Conservation (phyloP, 2,329 filamentous ascomycete genomes). For the Neoascochyta sp. region DNA sequence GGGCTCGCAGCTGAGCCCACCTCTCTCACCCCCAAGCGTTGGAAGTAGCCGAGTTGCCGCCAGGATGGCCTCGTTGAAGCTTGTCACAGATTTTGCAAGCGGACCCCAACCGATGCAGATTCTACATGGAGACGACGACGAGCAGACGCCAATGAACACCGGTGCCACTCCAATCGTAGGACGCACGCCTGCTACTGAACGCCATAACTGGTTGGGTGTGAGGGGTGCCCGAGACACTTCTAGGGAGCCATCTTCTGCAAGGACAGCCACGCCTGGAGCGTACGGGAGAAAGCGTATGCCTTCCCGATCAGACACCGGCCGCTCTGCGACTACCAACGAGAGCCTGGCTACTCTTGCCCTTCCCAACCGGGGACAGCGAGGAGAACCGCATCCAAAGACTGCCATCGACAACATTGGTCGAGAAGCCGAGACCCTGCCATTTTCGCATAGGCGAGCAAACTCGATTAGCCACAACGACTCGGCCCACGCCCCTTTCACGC, state of each 20-base stretch:
- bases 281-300: conserved; percentile 61
- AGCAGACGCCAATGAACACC: conserved; percentile 69
- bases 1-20: conserved; percentile 61
- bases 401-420: conserved; percentile 39
- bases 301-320: conserved; percentile 43
- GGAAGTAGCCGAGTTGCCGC: conserved; percentile 56
- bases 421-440: conserved; percentile 41
- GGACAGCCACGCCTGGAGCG: conserved; percentile 57
- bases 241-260: conserved; percentile 48
- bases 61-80: conserved; percentile 79
- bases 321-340: conserved; percentile 32
- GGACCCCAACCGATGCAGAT: conserved; percentile 51
- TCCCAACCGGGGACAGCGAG: conserved; percentile 34
- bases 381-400: conserved; percentile 29
- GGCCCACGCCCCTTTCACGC: conserved; percentile 38
- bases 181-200: conserved; percentile 60
- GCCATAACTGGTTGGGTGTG: conserved; percentile 37
- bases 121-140: conserved; percentile 60
- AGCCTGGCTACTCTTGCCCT: conserved; percentile 33
- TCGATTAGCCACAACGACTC: conserved; percentile 58
- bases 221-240: conserved; percentile 31
- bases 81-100: conserved; percentile 80
- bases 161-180: conserved; percentile 83
- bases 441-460: conserved; percentile 31
- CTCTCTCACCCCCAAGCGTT: conserved; percentile 68